A percentile compares a stretch with the other conserved stretches of the same genome.
Evolutionary conservation across 352 stramenopile genomes (phyloP).

Genomic region (Pilasporangium apinafurcum): DNA sequence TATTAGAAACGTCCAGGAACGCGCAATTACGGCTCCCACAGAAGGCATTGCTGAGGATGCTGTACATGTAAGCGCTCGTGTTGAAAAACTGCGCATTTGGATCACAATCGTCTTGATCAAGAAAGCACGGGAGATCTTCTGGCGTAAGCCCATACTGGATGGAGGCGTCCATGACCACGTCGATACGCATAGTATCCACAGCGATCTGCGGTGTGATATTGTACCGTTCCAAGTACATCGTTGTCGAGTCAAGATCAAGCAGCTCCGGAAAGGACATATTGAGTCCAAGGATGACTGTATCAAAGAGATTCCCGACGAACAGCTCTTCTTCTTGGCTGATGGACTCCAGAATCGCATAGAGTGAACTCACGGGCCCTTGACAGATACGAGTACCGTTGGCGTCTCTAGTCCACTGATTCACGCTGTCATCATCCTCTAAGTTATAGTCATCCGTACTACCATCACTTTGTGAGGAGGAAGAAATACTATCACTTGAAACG

Average conservation of each 20-base stretch:
- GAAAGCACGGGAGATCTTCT: constrained; percentile 5
- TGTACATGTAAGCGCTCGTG: constrained; percentile 17
- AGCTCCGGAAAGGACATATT: constrained; percentile 22
- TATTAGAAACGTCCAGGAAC: constrained; percentile 22
- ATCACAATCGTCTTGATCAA: constrained; percentile 3
- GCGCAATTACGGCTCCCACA: constrained; percentile 23
- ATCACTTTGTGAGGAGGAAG: background rate
- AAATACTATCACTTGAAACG: no score
- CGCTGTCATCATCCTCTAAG: constrained; percentile 3
- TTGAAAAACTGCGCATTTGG: constrained; percentile 2
- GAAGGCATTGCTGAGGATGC: constrained; percentile 15
- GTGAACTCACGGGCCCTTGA: constrained; percentile 19
- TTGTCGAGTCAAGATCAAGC: constrained; percentile 17
- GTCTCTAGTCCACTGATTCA: constrained; percentile 15
- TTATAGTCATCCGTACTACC: background rate
- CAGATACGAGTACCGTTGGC: constrained; percentile 29
- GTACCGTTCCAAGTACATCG: constrained; percentile 14
- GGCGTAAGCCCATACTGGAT: constrained; percentile 13
- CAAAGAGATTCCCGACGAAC: constrained; percentile 10
- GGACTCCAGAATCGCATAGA: constrained; percentile 23
- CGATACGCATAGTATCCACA: constrained; percentile 19
- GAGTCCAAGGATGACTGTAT: constrained; percentile 9
- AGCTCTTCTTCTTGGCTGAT: constrained; percentile 3
- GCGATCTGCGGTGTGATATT: constrained; percentile 16
- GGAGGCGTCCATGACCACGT: constrained; percentile 11